phyloP scores from a whole-genome alignment of 2,329 filamentous ascomycete genomes.

The Penicillium sp. region DNA sequence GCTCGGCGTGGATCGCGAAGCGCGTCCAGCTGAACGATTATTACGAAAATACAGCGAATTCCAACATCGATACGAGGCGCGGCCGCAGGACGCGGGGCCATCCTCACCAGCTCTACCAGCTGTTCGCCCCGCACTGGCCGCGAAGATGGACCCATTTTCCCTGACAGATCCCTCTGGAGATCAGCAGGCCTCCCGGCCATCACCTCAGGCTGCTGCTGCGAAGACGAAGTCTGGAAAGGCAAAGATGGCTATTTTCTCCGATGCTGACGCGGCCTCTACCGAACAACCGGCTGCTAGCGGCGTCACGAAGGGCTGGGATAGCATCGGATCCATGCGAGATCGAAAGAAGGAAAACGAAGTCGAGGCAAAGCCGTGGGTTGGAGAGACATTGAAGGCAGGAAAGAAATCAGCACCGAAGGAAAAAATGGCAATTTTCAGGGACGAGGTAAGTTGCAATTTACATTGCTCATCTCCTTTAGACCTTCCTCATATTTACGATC shows the following conservation, averaged over 20 bases:
- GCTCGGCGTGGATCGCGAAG: conserved; percentile 83
- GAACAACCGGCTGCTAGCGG: conserved; percentile 55
- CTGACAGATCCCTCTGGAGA: conserved; percentile 53
- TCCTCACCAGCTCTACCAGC: conserved; percentile 83
- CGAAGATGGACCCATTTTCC: conserved; percentile 81
- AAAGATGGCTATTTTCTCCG: conserved; percentile 90
- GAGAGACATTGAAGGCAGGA: conserved; percentile 83
- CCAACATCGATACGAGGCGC: conserved; percentile 70
- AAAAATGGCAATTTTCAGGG: conserved; percentile 93
- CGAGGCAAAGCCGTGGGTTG: conserved; percentile 85
- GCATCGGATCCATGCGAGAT: conserved; percentile 79
- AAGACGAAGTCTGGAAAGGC: conserved; percentile 66
- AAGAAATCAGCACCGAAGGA: conserved; percentile 73
- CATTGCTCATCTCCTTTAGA: conserved; percentile 38
- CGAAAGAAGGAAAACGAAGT: conserved; percentile 91
- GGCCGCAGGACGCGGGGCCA: conserved; percentile 64
- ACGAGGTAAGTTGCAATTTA: conserved; percentile 71
- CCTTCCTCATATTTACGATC: conserved; percentile 74
- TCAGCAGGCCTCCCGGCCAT: conserved; percentile 62
- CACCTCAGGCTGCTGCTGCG: conserved; percentile 46
- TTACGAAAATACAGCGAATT: conserved; percentile 92
- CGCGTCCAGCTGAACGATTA: conserved; percentile 75
- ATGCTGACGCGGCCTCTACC: conserved; percentile 61
- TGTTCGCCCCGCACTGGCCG: conserved; percentile 76
- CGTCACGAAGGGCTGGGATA: conserved; percentile 79